These are phyloP conservation scores for Collybia nuda DNA, from an alignment of 768 basidiomycete species.

Conservation along the genomic window DNA sequence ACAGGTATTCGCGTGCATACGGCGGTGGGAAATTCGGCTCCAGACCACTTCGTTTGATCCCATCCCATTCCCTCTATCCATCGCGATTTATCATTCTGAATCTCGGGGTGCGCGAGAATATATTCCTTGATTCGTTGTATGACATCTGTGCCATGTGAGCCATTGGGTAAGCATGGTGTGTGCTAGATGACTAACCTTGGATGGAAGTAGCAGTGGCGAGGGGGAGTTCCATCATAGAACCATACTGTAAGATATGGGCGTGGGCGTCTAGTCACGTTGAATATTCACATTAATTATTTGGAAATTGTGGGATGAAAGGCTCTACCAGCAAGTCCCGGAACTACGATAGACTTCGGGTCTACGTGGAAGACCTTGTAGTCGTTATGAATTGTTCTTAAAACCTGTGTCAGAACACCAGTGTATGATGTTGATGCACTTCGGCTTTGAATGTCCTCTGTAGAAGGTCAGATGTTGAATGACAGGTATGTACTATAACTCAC, in stretches of 20 bases:
- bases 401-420: constrained; percentile 4
- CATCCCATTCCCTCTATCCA: constrained; percentile 93
- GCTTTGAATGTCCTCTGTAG: constrained; percentile 11
- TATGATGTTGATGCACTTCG: constrained; percentile 2
- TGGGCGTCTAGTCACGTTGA: constrained; percentile 59
- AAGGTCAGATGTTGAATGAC: not conserved
- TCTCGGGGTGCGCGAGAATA: constrained; percentile 55
- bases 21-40: constrained; percentile 66
- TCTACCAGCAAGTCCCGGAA: constrained; percentile 74
- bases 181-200: constrained; percentile 40
- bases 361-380: constrained; percentile 14
- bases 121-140: constrained; percentile 59
- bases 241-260: constrained; percentile 76
- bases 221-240: constrained; percentile 65
- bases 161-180: not conserved
- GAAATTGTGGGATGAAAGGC: not conserved
- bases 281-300: not conserved
- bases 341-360: constrained; percentile 41
- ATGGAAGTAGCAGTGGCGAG: constrained; percentile 59
- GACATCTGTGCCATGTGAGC: constrained; percentile 47
- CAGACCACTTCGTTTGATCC: constrained; percentile 86
- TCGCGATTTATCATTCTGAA: constrained; percentile 45
- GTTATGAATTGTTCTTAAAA: constrained; percentile 4
- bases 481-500: constrained; percentile 24
- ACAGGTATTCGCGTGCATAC: constrained; percentile 33